A percentile compares a stretch with the other conserved stretches of the same genome.
Conservation (phyloP, 2,329 filamentous ascomycete genomes). For the Pyrenophora tritici-repentis region DNA sequence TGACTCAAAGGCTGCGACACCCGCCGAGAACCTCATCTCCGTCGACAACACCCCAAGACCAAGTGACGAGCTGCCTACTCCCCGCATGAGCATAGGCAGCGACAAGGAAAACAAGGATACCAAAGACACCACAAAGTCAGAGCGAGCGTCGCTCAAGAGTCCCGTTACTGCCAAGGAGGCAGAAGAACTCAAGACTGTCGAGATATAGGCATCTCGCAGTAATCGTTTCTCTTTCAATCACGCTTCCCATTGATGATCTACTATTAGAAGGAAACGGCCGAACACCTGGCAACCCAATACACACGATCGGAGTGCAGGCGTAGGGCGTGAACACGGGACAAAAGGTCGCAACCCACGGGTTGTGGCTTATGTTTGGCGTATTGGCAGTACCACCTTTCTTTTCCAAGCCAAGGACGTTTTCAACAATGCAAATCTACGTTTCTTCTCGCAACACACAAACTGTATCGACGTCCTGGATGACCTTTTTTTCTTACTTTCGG, state of each 20-base stretch:
- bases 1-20: conserved; percentile 33
- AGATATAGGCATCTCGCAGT: conserved; percentile 45
- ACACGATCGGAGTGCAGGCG: conserved; percentile 28
- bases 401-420: conserved; percentile 4
- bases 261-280: conserved; percentile 33
- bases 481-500: conserved; percentile 1
- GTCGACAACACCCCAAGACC: conserved; percentile 50
- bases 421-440: conserved; percentile 9
- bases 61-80: conserved; percentile 43
- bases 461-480: conserved; percentile 18
- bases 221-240: conserved; percentile 9
- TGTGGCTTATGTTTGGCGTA: conserved; percentile 21
- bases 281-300: conserved; percentile 30
- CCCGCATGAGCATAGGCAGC: conserved; percentile 43
- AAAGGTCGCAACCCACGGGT: conserved; percentile 15
- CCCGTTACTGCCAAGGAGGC: conserved; percentile 26
- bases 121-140: conserved; percentile 6
- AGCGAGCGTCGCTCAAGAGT: conserved; percentile 36
- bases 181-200: conserved; percentile 55
- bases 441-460: conserved; percentile 9
- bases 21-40: conserved; percentile 50
- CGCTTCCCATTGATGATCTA: conserved; percentile 24
- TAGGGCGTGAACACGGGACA: conserved; percentile 9
- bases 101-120: conserved; percentile 46
- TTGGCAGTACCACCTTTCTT: conserved; percentile 11